Percentiles rank a stretch among this genome's conserved stretches.
phyloP scores from a whole-genome alignment of 129 eudicot genomes.

The Daucus carota region DH1_v3.0 NC_030381.2:6311001-6311500 shows the following conservation, averaged over 20 bases:
- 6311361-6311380: conserved; percentile 77
- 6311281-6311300: conserved; percentile 79
- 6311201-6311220: background rate
- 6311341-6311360: conserved; percentile 48
- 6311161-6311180: background rate
- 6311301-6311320: conserved; percentile 84
- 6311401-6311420: background rate
- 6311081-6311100: conserved; percentile 56
- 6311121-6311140: conserved; percentile 52
- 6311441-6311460: conserved; percentile 30
- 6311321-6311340: conserved; percentile 59
- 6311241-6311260: conserved; percentile 34
- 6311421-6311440: conserved; percentile 1
- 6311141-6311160: conserved; percentile 36
- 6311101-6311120: conserved; percentile 89
- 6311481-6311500: conserved; percentile 89
- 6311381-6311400: conserved; percentile 48
- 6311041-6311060: conserved; percentile 81
- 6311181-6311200: background rate
- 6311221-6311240: conserved; percentile 39
- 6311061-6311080: conserved; percentile 76
- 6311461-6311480: conserved; percentile 47
- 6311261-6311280: conserved; percentile 88
- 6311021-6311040: conserved; percentile 83
- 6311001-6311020: conserved; percentile 89